Conservation (phyloP, 179 eudicot genomes). For the Spergularia azorica region DNA sequence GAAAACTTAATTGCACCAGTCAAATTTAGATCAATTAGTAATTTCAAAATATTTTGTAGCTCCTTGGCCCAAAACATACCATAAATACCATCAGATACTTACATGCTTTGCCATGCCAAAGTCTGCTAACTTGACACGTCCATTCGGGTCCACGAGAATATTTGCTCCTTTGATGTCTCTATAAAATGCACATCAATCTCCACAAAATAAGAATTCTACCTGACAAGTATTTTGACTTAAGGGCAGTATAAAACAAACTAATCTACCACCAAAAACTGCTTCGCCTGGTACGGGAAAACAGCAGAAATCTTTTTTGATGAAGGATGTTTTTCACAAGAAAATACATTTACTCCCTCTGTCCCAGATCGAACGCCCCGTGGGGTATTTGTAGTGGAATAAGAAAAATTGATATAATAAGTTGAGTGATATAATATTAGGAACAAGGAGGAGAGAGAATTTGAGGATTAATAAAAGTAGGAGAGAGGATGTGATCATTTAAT, state of each 20-base stretch:
- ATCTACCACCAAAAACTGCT: not conserved
- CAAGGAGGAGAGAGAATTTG: too few relatives aligned
- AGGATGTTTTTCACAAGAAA: not conserved
- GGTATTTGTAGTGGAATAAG: too few relatives aligned
- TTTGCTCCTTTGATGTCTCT: slow-evolving; percentile 99
- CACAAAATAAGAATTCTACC: slow-evolving; percentile 16
- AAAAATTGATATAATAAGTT: too few relatives aligned
- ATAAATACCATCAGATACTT: slow-evolving; percentile 35
- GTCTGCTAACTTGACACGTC: slow-evolving; percentile 89
- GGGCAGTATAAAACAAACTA: not conserved
- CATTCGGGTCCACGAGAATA: slow-evolving; percentile 93
- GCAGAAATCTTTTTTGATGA: not conserved
- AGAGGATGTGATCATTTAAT: too few relatives aligned
- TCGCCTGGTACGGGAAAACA: not conserved
- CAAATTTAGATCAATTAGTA: not conserved
- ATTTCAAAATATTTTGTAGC: not conserved
- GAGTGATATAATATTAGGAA: too few relatives aligned
- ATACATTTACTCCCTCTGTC: too few relatives aligned
- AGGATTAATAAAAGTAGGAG: too few relatives aligned
- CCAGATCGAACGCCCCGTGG: too few relatives aligned
- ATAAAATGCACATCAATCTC: slow-evolving; percentile 20
- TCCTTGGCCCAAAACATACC: slow-evolving; percentile 7
- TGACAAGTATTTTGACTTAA: not conserved
- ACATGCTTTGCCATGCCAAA: slow-evolving; percentile 99
- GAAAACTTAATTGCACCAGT: not conserved